phyloP scores from a whole-genome alignment of 2,329 filamentous ascomycete species.

The Aspergillus sp. region DNA sequence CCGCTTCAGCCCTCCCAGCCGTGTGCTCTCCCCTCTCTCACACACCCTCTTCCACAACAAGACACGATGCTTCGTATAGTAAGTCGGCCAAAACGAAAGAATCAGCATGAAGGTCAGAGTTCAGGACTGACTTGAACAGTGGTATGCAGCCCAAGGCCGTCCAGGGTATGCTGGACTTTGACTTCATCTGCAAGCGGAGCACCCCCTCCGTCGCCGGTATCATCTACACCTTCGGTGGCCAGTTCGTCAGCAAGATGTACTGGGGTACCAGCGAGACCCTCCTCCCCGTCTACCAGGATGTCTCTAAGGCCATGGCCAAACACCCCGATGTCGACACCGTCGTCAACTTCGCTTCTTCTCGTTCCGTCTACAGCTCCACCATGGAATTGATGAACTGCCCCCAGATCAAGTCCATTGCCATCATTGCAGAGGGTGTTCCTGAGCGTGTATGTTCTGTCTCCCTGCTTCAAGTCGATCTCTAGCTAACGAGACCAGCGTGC shows the following conservation, averaged over 20 bases:
- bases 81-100: constrained; percentile 30
- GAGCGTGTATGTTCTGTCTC: constrained; percentile 62
- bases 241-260: constrained; percentile 99
- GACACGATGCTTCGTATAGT: constrained; percentile 99
- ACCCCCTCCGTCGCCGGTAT: constrained; percentile 96
- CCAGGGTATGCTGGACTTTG: constrained; percentile 95
- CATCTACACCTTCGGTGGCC: constrained; percentile 99
- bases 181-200: constrained; percentile 99
- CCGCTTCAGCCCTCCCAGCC: constrained; percentile 87
- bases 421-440: constrained; percentile 98
- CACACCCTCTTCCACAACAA: constrained; percentile 98
- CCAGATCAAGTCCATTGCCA: constrained; percentile 97
- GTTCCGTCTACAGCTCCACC: constrained; percentile 96
- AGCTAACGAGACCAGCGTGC: constrained; percentile 59
- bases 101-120: not conserved
- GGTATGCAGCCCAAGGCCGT: constrained; percentile 93
- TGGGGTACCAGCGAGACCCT: constrained; percentile 99
- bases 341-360: constrained; percentile 98
- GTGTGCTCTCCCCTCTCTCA: constrained; percentile 79
- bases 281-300: constrained; percentile 93
- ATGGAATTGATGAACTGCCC: constrained; percentile 97
- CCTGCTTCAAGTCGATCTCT: not conserved
- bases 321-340: constrained; percentile 95
- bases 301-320: constrained; percentile 88
- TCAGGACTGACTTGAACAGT: constrained; percentile 33